Percentiles rank a stretch among this genome's conserved stretches.
These are phyloP conservation scores for Barnettozyma siamensis DNA, from an alignment of 805 yeast species.

Conservation along the genomic window DNA sequence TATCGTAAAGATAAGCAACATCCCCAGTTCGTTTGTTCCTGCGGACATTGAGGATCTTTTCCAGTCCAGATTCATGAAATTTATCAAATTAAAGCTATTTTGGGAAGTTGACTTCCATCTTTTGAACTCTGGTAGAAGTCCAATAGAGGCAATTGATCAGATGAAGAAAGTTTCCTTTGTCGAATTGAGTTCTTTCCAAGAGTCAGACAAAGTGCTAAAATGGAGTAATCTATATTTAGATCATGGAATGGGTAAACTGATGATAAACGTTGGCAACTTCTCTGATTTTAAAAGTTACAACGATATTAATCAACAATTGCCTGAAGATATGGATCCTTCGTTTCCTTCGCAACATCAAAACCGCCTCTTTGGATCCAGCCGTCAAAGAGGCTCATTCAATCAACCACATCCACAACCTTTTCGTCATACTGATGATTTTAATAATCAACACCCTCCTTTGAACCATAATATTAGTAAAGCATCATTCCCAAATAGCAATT, in stretches of 20 bases:
- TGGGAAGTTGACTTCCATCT: constrained; percentile 41
- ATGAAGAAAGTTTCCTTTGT: constrained; percentile 59
- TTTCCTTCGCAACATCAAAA: constrained; percentile 6
- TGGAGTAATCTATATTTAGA: constrained; percentile 54
- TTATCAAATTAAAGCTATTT: constrained; percentile 54
- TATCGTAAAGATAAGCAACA: constrained; percentile 54
- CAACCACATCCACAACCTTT: constrained; percentile 1
- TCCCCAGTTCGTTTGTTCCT: constrained; percentile 51
- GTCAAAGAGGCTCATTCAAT: constrained; percentile 4
- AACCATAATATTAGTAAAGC: neutral
- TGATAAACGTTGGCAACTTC: constrained; percentile 22
- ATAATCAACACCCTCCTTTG: neutral
- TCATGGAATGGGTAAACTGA: constrained; percentile 30
- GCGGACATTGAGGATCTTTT: constrained; percentile 53
- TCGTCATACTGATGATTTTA: neutral
- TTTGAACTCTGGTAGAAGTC: constrained; percentile 25
- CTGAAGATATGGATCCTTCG: constrained; percentile 22
- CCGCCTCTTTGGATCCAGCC: neutral
- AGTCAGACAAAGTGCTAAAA: constrained; percentile 52
- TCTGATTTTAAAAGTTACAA: constrained; percentile 20
- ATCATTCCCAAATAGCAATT: neutral
- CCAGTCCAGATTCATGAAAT: constrained; percentile 53
- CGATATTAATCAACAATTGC: constrained; percentile 18
- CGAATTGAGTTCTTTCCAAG: constrained; percentile 45
- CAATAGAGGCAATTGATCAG: constrained; percentile 19